Conservation (phyloP, 1,284 basidiomycete genomes). For the Fomitiporia mediterranea region DNA sequence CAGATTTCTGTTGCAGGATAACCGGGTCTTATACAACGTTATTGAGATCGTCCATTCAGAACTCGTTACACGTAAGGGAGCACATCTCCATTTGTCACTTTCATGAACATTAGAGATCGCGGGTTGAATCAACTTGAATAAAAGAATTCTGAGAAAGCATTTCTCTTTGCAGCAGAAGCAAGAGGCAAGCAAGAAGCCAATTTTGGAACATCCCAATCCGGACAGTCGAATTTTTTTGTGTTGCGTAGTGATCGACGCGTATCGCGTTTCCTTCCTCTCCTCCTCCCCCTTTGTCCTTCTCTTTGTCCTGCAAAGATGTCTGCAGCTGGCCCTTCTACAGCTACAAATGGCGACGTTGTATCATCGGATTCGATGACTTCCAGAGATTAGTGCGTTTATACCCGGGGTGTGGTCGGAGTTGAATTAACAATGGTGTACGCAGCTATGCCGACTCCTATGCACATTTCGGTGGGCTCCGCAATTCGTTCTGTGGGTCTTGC, state of each 20-base stretch:
- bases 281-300: not conserved
- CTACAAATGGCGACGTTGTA: slow-evolving; percentile 20
- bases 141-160: no score
- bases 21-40: no score
- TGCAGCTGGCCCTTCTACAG: slow-evolving; percentile 14
- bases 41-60: no score
- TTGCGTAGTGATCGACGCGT: not conserved
- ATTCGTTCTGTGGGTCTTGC: slow-evolving; percentile 15
- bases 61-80: no score
- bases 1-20: no score
- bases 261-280: not conserved
- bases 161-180: no score
- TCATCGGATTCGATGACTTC: slow-evolving; percentile 57
- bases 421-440: slow-evolving; percentile 21
- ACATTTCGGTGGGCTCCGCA: slow-evolving; percentile 75
- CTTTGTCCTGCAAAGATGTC: slow-evolving; percentile 8
- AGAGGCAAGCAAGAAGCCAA: not conserved
- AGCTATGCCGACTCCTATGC: slow-evolving; percentile 92
- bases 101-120: no score
- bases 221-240: not conserved
- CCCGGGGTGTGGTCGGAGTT: slow-evolving; percentile 27
- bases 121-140: no score
- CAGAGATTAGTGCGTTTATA: slow-evolving; percentile 66
- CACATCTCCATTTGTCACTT: no score
- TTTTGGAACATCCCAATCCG: not conserved